Base-by-base conservation (phyloP, 148 eudicot species). In the Talinum fruticosum region DNA sequence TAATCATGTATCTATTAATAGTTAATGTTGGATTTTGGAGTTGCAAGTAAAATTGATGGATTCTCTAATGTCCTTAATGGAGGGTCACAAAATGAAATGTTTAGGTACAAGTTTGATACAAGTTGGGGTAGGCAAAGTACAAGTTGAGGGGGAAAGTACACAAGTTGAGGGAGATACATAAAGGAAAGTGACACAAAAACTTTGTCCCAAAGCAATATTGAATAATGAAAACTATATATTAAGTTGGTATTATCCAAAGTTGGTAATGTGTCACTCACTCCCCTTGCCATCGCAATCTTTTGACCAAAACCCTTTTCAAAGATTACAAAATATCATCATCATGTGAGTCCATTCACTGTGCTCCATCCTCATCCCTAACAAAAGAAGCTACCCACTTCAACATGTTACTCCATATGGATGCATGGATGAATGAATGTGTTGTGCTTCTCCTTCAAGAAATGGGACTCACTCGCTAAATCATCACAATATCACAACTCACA, bases 371-470 rank as follows among this genome's bases (percentile, higher is more conserved):
- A 68, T 68, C 72, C 44, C 45, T 18, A 68, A 36, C 12, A 62
- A 21, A 3, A 12, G 6, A 35, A n/a, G n/a, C n/a, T n/a, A n/a
- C n/a, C n/a, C n/a, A n/a, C n/a, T n/a, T n/a, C n/a, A n/a, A n/a
- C n/a, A n/a, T n/a, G n/a, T n/a, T n/a, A n/a, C 28, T 57, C 28
- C 64, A 57, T 57, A n/a, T 57, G 57, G 19, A 51, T 23, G 10
- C 30, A 61, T 26, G 62, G 3, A 59, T 59, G 26, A 5, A 59
- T 59, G 64, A 1, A 29, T 23, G 0, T n/a, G 64, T n/a, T 66
- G 57, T 51, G 68, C 70, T 66, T 66, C n/a, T 66, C 37, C 70
- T 66, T 66, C 23, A 66, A 33, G 70, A 66, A 66, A 34, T 66
- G 12, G 37, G n/a, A n/a, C n/a, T n/a, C n/a, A n/a, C n/a, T n/a